These are phyloP conservation scores for Pogostemon cablin DNA, from an alignment of 257 asterid genomes.

Conservation along the genomic window DNA sequence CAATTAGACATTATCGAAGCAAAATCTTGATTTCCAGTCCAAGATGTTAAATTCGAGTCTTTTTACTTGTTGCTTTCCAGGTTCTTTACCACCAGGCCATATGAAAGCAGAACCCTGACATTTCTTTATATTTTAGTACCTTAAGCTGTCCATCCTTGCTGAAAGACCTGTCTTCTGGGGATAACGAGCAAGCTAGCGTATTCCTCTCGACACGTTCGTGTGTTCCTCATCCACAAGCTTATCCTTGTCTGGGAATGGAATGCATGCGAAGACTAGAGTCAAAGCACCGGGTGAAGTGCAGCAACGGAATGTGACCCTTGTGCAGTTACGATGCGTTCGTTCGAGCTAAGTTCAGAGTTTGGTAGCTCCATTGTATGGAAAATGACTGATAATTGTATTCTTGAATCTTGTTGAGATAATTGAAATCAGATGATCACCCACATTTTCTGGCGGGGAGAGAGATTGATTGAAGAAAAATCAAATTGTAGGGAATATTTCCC, in stretches of 20 bases:
- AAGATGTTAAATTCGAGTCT: constrained; percentile 24
- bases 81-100: constrained; percentile 55
- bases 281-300: background rate
- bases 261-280: constrained; percentile 4
- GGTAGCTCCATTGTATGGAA: constrained; percentile 14
- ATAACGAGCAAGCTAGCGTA: constrained; percentile 9
- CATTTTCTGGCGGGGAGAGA: background rate
- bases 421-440: background rate
- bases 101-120: constrained; percentile 67
- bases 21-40: background rate
- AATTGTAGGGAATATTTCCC: constrained; percentile 19
- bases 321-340: constrained; percentile 19
- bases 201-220: constrained; percentile 12
- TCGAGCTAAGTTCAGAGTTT: constrained; percentile 12
- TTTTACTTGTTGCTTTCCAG: constrained; percentile 38
- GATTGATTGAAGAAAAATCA: background rate
- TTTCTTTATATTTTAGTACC: background rate
- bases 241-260: background rate
- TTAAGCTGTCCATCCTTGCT: background rate
- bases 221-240: constrained; percentile 7
- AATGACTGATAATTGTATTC: constrained; percentile 28
- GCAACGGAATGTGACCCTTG: constrained; percentile 8
- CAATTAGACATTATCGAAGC: background rate
- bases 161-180: no score
- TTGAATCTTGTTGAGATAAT: constrained; percentile 22